Evolutionary conservation across 768 basidiomycete species (phyloP).

Genomic region (Lentinula aciculospora): DNA sequence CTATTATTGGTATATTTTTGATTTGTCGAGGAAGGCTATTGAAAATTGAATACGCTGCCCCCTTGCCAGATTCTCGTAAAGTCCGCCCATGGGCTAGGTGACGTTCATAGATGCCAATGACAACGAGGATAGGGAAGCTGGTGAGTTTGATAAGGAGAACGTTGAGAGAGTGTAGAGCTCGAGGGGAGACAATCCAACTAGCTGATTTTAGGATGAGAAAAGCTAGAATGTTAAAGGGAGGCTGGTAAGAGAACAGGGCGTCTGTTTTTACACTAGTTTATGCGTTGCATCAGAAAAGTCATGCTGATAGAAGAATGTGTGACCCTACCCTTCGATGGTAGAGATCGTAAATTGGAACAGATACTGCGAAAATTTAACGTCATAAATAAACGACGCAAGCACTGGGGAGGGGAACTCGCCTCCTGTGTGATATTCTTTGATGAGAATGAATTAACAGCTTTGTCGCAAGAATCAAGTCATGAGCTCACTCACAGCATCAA

Average conservation of each 20-base stretch:
- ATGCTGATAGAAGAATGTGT: neutral
- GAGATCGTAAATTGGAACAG: constrained; percentile 82
- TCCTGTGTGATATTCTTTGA: constrained; percentile 42
- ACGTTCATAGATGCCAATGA: constrained; percentile 78
- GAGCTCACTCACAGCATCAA: constrained; percentile 48
- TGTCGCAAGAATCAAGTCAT: neutral
- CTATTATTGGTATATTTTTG: constrained; percentile 68
- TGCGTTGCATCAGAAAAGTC: constrained; percentile 6
- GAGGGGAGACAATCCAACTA: constrained; percentile 68
- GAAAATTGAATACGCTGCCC: constrained; percentile 52
- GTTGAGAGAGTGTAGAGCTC: constrained; percentile 76
- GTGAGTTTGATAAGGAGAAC: constrained; percentile 84
- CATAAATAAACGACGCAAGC: constrained; percentile 50
- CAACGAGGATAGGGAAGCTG: constrained; percentile 72
- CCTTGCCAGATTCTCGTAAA: constrained; percentile 46
- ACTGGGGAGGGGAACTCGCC: constrained; percentile 57
- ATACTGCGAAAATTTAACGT: constrained; percentile 52
- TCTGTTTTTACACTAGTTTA: constrained; percentile 73
- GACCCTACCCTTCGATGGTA: constrained; percentile 76
- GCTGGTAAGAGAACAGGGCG: constrained; percentile 87
- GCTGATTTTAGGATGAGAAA: constrained; percentile 76
- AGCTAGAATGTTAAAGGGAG: constrained; percentile 83
- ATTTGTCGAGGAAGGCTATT: constrained; percentile 64
- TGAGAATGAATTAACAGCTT: neutral
- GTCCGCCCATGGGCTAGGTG: constrained; percentile 47